Conservation (phyloP, 2,329 filamentous ascomycete species). For the Cercospora sesami region DNA sequence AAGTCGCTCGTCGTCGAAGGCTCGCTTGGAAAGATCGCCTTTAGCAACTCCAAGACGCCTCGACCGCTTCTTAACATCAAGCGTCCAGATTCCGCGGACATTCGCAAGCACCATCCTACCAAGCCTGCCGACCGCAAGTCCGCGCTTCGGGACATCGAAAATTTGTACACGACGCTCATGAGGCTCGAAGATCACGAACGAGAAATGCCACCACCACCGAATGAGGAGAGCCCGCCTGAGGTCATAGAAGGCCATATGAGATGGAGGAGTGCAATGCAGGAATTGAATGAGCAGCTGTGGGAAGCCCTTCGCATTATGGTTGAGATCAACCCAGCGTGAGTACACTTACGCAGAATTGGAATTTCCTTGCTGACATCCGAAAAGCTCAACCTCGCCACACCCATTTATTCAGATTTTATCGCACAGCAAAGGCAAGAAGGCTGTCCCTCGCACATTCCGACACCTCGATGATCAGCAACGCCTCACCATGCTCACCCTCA, state of each 20-base stretch:
- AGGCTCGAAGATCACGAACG: slow-evolving; percentile 91
- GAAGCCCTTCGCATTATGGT: slow-evolving; percentile 86
- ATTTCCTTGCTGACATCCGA: slow-evolving; percentile 13
- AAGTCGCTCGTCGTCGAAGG: slow-evolving; percentile 96
- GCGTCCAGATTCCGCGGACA: slow-evolving; percentile 69
- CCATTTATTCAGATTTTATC: slow-evolving; percentile 96
- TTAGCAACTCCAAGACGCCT: slow-evolving; percentile 97
- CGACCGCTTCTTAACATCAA: slow-evolving; percentile 95
- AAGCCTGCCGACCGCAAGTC: slow-evolving; percentile 72
- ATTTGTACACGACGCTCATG: slow-evolving; percentile 85
- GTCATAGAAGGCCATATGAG: slow-evolving; percentile 72
- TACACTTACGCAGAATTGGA: slow-evolving; percentile 13
- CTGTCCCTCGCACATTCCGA: slow-evolving; percentile 89
- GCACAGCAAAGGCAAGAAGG: slow-evolving; percentile 93
- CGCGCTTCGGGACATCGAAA: slow-evolving; percentile 82
- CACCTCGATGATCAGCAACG: slow-evolving; percentile 90
- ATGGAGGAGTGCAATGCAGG: slow-evolving; percentile 70
- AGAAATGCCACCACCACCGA: slow-evolving; percentile 67
- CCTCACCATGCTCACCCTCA: slow-evolving; percentile 92
- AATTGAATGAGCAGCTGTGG: slow-evolving; percentile 82
- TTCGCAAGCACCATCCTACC: slow-evolving; percentile 52
- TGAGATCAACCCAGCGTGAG: slow-evolving; percentile 66
- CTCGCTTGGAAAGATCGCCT: slow-evolving; percentile 95
- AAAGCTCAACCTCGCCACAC: slow-evolving; percentile 68
- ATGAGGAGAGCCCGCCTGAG: slow-evolving; percentile 65